Conservation (phyloP, 1,284 basidiomycete genomes). For the Papiliotrema flavescens region DNA sequence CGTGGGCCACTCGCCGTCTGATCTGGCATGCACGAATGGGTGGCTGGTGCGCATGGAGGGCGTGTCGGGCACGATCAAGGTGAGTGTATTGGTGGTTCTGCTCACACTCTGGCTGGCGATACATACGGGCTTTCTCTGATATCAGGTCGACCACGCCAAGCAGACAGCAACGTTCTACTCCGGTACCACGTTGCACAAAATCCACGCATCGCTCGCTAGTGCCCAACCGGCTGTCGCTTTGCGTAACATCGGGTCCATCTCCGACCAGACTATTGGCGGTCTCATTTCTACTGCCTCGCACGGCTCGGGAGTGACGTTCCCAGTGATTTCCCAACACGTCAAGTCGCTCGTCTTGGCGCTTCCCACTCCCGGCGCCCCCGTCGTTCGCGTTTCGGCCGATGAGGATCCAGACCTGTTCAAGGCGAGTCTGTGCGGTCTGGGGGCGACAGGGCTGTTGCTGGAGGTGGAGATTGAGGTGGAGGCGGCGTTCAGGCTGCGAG, state of each 20-base stretch:
- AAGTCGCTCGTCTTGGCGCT: conserved; percentile 66
- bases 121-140: not conserved
- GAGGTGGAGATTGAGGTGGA: conserved; percentile 75
- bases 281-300: conserved; percentile 93
- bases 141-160: conserved; percentile 69
- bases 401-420: conserved; percentile 75
- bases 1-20: conserved; percentile 87
- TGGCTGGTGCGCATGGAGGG: conserved; percentile 76
- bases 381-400: conserved; percentile 23
- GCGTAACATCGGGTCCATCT: conserved; percentile 92
- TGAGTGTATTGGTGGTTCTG: conserved; percentile 51
- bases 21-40: conserved; percentile 79
- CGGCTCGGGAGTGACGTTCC: conserved; percentile 77
- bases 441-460: conserved; percentile 87
- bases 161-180: conserved; percentile 60
- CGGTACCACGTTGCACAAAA: conserved; percentile 71
- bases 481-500: conserved; percentile 67
- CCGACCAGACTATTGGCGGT: conserved; percentile 93
- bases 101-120: not conserved
- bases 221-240: conserved; percentile 67
- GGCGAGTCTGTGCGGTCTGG: conserved; percentile 89
- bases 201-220: conserved; percentile 63
- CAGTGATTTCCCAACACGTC: conserved; percentile 80
- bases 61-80: conserved; percentile 67
- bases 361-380: conserved; percentile 34